phyloP scores from a whole-genome alignment of 1,284 basidiomycete species.

The Paramarasmius palmivorus region DNA sequence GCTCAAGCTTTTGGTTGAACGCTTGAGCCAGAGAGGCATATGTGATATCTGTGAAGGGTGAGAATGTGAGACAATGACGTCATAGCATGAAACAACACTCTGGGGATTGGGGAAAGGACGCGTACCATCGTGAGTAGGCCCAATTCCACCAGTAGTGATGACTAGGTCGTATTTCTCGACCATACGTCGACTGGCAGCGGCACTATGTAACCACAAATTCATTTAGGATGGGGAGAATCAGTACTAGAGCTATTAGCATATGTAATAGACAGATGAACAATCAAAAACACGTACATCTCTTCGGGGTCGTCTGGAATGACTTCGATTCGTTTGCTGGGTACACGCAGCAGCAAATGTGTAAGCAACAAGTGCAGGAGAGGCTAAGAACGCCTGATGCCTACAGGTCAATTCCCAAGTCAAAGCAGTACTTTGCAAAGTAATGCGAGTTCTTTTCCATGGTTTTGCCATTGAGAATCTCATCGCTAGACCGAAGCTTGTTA shows the following conservation, averaged over 20 bases:
- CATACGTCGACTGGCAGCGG: conserved; percentile 85
- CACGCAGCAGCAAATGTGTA: conserved; percentile 24
- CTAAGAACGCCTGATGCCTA: conserved; percentile 38
- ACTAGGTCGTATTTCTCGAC: conserved; percentile 86
- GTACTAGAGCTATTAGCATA: conserved; percentile 12
- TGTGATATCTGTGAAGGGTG: conserved; percentile 70
- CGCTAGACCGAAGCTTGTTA: conserved; percentile 41
- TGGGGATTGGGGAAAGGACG: conserved; percentile 6
- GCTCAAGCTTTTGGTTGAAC: conserved; percentile 73
- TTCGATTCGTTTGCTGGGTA: conserved; percentile 78
- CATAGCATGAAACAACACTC: conserved; percentile 1
- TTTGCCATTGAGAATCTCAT: conserved; percentile 86
- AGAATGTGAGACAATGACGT: conserved; percentile 2
- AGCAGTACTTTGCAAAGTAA: conserved; percentile 85
- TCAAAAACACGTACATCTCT: conserved; percentile 71
- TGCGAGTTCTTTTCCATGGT: conserved; percentile 87
- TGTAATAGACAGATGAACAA: background rate
- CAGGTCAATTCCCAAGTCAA: conserved; percentile 86
- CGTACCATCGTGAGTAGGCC: conserved; percentile 83
- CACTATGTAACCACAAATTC: conserved; percentile 39
- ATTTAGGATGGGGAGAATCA: background rate
- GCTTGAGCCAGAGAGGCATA: conserved; percentile 87
- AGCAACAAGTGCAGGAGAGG: conserved; percentile 12
- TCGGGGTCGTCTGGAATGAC: conserved; percentile 90
- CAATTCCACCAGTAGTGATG: conserved; percentile 85